Conservation (phyloP, 1,139 yeast genomes). For the Eremothecium sinecaudum region DNA sequence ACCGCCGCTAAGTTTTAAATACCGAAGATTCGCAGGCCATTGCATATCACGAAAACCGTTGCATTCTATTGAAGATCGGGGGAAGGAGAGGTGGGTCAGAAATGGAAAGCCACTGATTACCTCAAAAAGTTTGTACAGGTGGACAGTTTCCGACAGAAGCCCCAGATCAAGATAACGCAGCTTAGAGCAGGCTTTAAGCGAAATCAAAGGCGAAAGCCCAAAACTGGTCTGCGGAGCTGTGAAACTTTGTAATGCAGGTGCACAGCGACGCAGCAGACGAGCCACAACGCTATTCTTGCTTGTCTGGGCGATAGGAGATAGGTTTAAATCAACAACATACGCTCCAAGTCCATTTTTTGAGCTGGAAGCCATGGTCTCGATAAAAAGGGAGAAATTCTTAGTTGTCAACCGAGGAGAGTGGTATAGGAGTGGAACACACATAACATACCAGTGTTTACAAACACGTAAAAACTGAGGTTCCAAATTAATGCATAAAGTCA, state of each 20-base stretch:
- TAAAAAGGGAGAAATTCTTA: conserved; percentile 61
- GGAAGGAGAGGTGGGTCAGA: conserved; percentile 73
- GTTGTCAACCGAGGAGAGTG: conserved; percentile 52
- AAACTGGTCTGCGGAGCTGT: conserved; percentile 93
- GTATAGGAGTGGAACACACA: conserved; percentile 57
- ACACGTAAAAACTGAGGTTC: conserved; percentile 50
- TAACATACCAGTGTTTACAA: conserved; percentile 48
- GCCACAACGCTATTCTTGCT: conserved; percentile 93
- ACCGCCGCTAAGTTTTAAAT: conserved; percentile 79
- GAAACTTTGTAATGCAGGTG: conserved; percentile 51
- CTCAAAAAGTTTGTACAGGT: conserved; percentile 64
- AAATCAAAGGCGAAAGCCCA: conserved; percentile 79
- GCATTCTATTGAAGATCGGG: conserved; percentile 77
- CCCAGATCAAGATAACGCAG: conserved; percentile 66
- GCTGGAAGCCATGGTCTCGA: conserved; percentile 49
- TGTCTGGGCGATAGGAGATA: conserved; percentile 71
- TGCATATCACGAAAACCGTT: conserved; percentile 39
- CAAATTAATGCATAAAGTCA: conserved; percentile 37
- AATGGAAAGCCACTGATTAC: conserved; percentile 56
- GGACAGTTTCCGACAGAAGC: conserved; percentile 86
- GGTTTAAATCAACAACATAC: conserved; percentile 51
- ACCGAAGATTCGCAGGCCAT: conserved; percentile 76
- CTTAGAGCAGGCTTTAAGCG: conserved; percentile 59
- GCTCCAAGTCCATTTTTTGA: conserved; percentile 30
- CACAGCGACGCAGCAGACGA: conserved; percentile 65